Evolutionary conservation across 2,329 filamentous ascomycete genomes (phyloP), one percentile per base, ranked within the genome.

Genomic region (Penicillium paneum): DNA sequence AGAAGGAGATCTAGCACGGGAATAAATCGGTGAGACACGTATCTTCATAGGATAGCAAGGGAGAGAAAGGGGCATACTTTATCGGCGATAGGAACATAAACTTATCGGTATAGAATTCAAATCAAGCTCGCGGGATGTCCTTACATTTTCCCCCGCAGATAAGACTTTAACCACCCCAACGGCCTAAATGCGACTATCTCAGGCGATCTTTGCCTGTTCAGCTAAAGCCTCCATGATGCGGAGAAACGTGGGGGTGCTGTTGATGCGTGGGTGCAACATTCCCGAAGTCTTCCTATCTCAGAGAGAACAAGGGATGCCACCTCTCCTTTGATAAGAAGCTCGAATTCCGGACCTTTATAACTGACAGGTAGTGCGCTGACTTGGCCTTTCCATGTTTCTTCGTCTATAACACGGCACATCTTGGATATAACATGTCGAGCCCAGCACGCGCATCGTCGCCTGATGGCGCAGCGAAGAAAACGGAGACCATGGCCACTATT

Each of bases 161-260:
- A 52, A 55, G 47, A 17, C 36, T 32, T 19, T n/a, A 29, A 6
- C 15, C n/a, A 55, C 40, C 11, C 38, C 24, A 26, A 29, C 15
- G 31, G 5, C 5, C 34, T 50, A 47, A 48, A 62, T 63, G 59
- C 59, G 62, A 62, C 59, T 42, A 38, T 52, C 45, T 31, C 45
- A 31, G 34, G 15, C 34, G 58, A 63, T 63, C 60, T 17, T 49
- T 57, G 24, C 51, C 41, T 34, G 17, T 49, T 48, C 49, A n/a
- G n/a, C 34, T 6, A 13, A 40, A 36, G 36, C 49, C 34, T 45
- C 38, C 36, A 49, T 45, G 34, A 55, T 64, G 62, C 60, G 60
- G 60, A 63, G 62, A 63, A 64, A 44, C 57, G 60, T 61, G 57
- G 62, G 62, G 61, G 59, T 62, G 55, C 52, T 54, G 59, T 57